Conservation (phyloP, 2,329 filamentous ascomycete species). For the Xylaria hypoxylon region DNA sequence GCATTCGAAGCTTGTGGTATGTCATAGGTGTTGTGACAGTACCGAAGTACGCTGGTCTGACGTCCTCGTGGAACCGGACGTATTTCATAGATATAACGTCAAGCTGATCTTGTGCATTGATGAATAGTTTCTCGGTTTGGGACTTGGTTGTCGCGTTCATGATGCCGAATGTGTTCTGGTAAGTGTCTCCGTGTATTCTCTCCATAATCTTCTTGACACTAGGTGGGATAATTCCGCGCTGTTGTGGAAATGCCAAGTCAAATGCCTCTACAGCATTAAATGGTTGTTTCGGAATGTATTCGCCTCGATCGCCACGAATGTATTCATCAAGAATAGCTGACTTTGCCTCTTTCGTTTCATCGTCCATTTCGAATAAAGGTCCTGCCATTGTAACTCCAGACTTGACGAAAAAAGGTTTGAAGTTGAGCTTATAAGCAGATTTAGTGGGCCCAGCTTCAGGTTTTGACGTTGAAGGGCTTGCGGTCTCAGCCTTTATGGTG, state of each 20-base stretch:
- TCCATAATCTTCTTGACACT: constrained; percentile 73
- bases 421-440: constrained; percentile 75
- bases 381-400: constrained; percentile 78
- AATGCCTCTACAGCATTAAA: constrained; percentile 63
- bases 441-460: constrained; percentile 47
- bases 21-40: constrained; percentile 73
- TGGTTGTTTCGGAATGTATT: constrained; percentile 52
- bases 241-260: constrained; percentile 54
- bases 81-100: constrained; percentile 71
- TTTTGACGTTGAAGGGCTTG: constrained; percentile 42
- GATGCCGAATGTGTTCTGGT: constrained; percentile 40
- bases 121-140: constrained; percentile 52
- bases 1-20: constrained; percentile 60
- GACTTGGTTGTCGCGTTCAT: constrained; percentile 55
- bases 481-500: constrained; percentile 38
- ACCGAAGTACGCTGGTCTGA: constrained; percentile 77
- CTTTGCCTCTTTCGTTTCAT: constrained; percentile 65
- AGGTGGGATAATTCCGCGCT: constrained; percentile 61
- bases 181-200: constrained; percentile 60
- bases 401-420: constrained; percentile 85
- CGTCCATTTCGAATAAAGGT: constrained; percentile 67
- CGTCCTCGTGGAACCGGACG: constrained; percentile 71
- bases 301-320: constrained; percentile 60
- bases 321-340: constrained; percentile 65
- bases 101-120: constrained; percentile 53